phyloP scores from a whole-genome alignment of 2,329 filamentous ascomycete species.

The Fusarium miscanthi region DNA sequence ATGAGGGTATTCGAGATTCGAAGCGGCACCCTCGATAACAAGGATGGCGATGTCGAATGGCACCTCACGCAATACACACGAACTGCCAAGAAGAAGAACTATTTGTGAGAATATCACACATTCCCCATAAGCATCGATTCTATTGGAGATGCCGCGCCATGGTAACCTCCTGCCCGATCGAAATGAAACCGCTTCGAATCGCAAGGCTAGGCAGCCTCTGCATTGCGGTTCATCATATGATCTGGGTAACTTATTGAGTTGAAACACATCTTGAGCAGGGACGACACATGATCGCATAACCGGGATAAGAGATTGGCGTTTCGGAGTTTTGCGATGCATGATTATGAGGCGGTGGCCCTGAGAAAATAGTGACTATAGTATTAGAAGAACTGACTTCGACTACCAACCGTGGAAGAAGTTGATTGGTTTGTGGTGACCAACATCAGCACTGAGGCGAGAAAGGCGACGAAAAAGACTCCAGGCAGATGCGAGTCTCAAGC shows the following conservation, averaged over 20 bases:
- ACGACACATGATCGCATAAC: slow-evolving; percentile 1
- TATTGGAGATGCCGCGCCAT: background rate
- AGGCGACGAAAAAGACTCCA: background rate
- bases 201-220: background rate
- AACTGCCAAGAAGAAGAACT: slow-evolving; percentile 95
- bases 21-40: slow-evolving; percentile 90
- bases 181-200: background rate
- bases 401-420: slow-evolving; percentile 4
- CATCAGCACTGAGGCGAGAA: slow-evolving; percentile 20
- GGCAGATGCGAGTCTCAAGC: slow-evolving; percentile 1
- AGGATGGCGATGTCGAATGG: slow-evolving; percentile 97
- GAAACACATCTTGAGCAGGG: background rate
- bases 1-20: slow-evolving; percentile 96
- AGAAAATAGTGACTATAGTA: slow-evolving; percentile 14
- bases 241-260: background rate
- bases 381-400: slow-evolving; percentile 6
- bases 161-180: background rate
- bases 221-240: background rate
- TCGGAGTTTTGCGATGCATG: slow-evolving; percentile 40
- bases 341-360: slow-evolving; percentile 7
- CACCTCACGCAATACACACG: slow-evolving; percentile 94
- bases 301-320: slow-evolving; percentile 31
- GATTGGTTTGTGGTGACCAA: slow-evolving; percentile 32
- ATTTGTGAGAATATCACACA: slow-evolving; percentile 68
- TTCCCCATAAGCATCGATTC: background rate